Evolutionary conservation across 768 basidiomycete genomes (phyloP).

Genomic region (Auricularia sp.): DNA sequence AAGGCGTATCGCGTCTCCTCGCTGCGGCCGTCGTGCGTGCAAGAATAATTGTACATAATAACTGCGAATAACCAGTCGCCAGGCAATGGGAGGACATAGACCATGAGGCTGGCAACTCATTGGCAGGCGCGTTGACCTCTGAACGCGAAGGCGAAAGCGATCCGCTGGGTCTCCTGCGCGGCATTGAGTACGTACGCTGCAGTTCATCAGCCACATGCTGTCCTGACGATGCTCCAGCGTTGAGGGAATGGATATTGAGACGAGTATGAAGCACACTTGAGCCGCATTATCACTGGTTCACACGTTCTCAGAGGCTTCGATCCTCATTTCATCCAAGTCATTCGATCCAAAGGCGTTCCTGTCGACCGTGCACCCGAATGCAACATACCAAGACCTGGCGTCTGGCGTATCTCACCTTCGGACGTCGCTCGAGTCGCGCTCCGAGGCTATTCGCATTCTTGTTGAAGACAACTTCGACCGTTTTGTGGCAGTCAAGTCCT

Average conservation of each 20-base stretch:
- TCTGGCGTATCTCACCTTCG: constrained; percentile 65
- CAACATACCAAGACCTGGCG: constrained; percentile 85
- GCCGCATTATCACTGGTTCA: constrained; percentile 5
- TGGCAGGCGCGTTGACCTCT: constrained; percentile 59
- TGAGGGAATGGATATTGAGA: constrained; percentile 64
- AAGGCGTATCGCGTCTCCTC: constrained; percentile 82
- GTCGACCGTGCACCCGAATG: constrained; percentile 85
- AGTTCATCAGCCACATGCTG: constrained; percentile 5
- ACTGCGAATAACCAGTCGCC: neutral
- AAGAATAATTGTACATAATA: neutral
- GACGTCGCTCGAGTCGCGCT: constrained; percentile 77
- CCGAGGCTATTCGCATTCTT: constrained; percentile 86
- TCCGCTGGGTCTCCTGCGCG: constrained; percentile 60
- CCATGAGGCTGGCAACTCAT: constrained; percentile 69
- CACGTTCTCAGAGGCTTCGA: constrained; percentile 51
- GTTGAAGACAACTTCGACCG: constrained; percentile 98
- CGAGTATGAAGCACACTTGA: constrained; percentile 43
- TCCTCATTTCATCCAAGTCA: constrained; percentile 82
- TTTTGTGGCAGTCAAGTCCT: constrained; percentile 94
- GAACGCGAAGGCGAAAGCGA: constrained; percentile 51
- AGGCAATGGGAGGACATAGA: constrained; percentile 89
- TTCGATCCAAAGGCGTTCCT: constrained; percentile 95
- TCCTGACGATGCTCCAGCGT: constrained; percentile 29
- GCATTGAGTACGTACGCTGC: constrained; percentile 1
- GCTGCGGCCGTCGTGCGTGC: constrained; percentile 58